Evolutionary conservation across 1,284 basidiomycete species (phyloP).

Genomic region (Golubevia sp.): DNA sequence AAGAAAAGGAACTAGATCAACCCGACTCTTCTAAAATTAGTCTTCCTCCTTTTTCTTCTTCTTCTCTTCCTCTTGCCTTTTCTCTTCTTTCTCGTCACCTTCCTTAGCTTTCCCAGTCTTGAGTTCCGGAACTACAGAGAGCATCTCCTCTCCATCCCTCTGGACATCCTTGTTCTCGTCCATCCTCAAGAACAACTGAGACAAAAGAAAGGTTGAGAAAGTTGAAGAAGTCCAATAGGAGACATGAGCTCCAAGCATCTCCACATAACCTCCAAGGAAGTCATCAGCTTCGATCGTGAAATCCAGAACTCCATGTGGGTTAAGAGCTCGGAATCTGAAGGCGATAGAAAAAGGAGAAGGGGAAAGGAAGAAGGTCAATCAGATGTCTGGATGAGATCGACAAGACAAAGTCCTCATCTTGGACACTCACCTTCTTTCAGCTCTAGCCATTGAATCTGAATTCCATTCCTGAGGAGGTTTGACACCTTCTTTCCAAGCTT

Average conservation of each 20-base stretch:
- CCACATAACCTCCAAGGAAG: too few species aligned
- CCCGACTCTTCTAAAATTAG: too few species aligned
- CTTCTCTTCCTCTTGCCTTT: neutral
- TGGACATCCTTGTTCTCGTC: neutral
- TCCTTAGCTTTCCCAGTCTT: neutral
- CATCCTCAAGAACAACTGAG: neutral
- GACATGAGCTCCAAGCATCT: too few species aligned
- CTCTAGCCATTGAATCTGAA: too few species aligned
- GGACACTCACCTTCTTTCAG: neutral
- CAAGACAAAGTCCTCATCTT: too few species aligned
- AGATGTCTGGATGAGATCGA: neutral
- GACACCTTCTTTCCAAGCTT: too few species aligned
- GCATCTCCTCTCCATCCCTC: neutral
- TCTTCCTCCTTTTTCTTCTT: slow-evolving; percentile 19
- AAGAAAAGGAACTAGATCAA: too few species aligned
- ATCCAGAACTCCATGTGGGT: slow-evolving; percentile 53
- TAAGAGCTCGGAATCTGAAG: slow-evolving; percentile 41
- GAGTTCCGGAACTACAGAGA: neutral
- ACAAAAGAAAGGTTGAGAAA: too few species aligned
- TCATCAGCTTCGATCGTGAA: slow-evolving; percentile 12
- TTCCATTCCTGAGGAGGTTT: too few species aligned
- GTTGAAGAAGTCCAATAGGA: too few species aligned
- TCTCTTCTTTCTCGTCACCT: neutral
- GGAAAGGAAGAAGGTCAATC: slow-evolving; percentile 1
- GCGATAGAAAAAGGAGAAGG: neutral